Conservation (phyloP, 148 eudicot genomes). For the Vaccinium myrtillus region DNA sequence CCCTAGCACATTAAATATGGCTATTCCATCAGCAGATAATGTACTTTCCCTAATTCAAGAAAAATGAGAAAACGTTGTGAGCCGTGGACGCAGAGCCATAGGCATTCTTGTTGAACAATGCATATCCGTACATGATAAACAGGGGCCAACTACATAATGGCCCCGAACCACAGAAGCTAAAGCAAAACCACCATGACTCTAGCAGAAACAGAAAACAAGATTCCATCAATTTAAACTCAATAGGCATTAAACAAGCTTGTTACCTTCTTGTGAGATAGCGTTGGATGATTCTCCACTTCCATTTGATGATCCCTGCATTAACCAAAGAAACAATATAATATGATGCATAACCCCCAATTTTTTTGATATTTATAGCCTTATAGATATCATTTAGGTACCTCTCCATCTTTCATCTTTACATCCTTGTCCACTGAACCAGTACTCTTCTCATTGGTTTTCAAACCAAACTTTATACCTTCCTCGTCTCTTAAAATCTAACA, state of each 20-base stretch:
- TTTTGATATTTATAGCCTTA: not conserved
- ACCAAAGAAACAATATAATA: constrained; percentile 6
- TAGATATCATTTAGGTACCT: constrained; percentile 45
- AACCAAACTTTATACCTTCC: constrained; percentile 82
- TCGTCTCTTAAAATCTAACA: constrained; percentile 76
- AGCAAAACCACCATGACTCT: not conserved
- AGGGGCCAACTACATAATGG: not conserved
- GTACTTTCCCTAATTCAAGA: not conserved
- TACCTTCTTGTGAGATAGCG: constrained; percentile 62
- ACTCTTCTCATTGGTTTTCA: constrained; percentile 62
- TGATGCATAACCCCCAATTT: not conserved
- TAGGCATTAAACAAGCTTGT: not conserved
- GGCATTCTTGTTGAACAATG: not conserved
- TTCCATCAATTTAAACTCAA: not conserved
- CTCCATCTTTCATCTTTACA: constrained; percentile 79
- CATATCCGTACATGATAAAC: not conserved
- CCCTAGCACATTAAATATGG: not conserved
- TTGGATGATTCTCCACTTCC: constrained; percentile 55
- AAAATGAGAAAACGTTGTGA: not conserved
- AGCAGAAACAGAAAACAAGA: not conserved
- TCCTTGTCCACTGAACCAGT: constrained; percentile 60
- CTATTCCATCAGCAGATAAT: not conserved
- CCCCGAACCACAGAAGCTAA: not conserved
- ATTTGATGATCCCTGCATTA: constrained; percentile 61
- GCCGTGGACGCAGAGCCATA: not conserved